These are phyloP conservation scores for Obelidium mucronatum DNA, from an alignment of 192 early-diverging fungal species.

Conservation along the genomic window DNA sequence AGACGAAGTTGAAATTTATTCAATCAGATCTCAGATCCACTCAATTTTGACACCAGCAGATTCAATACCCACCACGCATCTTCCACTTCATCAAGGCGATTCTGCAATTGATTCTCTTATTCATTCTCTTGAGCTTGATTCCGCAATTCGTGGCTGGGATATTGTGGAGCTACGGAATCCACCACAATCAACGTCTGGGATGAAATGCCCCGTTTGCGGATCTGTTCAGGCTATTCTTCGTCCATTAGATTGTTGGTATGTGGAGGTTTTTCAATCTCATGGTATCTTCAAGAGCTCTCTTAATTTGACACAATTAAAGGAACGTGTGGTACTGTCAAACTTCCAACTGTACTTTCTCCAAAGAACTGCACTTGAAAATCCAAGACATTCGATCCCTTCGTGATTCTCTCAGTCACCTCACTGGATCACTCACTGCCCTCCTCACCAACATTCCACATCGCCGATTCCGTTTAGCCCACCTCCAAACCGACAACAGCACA, in stretches of 20 bases:
- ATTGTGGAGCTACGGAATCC: slow-evolving; percentile 22
- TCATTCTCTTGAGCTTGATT: slow-evolving; percentile 14
- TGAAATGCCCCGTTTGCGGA: slow-evolving; percentile 21
- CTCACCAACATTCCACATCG: slow-evolving; percentile 18
- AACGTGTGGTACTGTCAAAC: slow-evolving; percentile 30
- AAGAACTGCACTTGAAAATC: slow-evolving; percentile 5
- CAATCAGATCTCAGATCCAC: slow-evolving; percentile 12
- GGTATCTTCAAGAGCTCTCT: not conserved
- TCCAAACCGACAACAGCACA: not conserved
- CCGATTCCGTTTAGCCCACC: slow-evolving; percentile 19
- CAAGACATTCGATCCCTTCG: slow-evolving; percentile 11
- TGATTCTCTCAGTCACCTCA: slow-evolving; percentile 10
- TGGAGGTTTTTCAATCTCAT: too few species aligned
- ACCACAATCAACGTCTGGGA: not conserved
- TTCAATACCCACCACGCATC: too few species aligned
- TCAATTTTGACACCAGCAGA: not conserved
- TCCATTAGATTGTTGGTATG: too few species aligned
- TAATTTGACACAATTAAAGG: not conserved
- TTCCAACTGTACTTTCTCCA: not conserved
- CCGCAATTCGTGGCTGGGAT: slow-evolving; percentile 32
- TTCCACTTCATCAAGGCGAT: not conserved
- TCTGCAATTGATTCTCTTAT: not conserved
- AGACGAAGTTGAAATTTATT: not conserved
- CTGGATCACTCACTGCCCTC: slow-evolving; percentile 11
- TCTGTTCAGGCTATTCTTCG: not conserved